Evolutionary conservation across 345 rosid species (phyloP).

Genomic region (Brassica rapa): DNA sequence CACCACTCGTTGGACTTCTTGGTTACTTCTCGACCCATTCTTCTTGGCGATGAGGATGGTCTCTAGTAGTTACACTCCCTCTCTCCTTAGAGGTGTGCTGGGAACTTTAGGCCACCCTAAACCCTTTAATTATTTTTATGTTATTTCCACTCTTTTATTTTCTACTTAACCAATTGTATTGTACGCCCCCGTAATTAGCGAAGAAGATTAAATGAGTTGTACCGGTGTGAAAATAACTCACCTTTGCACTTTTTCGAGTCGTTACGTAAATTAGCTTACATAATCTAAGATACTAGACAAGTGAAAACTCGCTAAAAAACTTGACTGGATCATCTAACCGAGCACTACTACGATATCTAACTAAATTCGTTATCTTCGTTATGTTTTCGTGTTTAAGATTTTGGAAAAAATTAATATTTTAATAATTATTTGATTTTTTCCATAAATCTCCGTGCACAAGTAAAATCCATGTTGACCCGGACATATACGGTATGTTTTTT

Average conservation of each 20-base stretch:
- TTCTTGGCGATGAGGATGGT: constrained; percentile 31
- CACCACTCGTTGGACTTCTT: constrained; percentile 89
- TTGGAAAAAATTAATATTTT: too few relatives aligned
- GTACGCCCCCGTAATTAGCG: constrained; percentile 38
- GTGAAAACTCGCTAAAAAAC: not conserved
- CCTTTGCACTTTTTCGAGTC: not conserved
- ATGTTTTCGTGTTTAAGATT: too few relatives aligned
- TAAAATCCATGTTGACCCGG: too few relatives aligned
- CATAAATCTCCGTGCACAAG: too few relatives aligned
- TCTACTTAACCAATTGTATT: constrained; percentile 36
- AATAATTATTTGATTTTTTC: too few relatives aligned
- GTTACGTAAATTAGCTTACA: not conserved
- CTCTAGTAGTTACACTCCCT: constrained; percentile 1
- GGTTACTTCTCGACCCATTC: constrained; percentile 78
- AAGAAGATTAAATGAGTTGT: constrained; percentile 25
- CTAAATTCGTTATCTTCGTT: too few relatives aligned
- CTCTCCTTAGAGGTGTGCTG: constrained; percentile 37
- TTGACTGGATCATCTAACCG: not conserved
- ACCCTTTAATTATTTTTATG: not conserved
- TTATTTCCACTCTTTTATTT: constrained; percentile 30
- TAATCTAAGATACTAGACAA: not conserved
- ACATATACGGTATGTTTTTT: too few relatives aligned
- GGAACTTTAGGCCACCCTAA: constrained; percentile 38
- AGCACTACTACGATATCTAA: too few relatives aligned
- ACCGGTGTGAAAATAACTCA: not conserved